phyloP scores from a whole-genome alignment of 2,329 filamentous ascomycete genomes.

The Colletotrichum magnum region DNA sequence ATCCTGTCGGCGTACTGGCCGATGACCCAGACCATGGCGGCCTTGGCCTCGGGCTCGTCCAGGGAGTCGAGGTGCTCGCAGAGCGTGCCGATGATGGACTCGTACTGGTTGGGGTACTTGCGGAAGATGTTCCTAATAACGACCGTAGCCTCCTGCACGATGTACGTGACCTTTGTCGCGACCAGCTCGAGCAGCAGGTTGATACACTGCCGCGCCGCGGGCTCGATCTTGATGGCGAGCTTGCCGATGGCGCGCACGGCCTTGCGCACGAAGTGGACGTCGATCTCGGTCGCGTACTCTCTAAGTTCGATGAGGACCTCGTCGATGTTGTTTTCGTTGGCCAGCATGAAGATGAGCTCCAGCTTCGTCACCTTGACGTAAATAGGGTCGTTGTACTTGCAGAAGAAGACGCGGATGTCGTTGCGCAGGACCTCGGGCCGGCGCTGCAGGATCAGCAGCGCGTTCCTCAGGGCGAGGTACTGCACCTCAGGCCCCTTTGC shows the following conservation, averaged over 20 bases:
- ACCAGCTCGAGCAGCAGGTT: slow-evolving; percentile 93
- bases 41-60: slow-evolving; percentile 97
- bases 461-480: slow-evolving; percentile 94
- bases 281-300: slow-evolving; percentile 98
- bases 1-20: slow-evolving; percentile 98
- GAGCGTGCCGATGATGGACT: slow-evolving; percentile 94
- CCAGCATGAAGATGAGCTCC: slow-evolving; percentile 98
- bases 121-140: slow-evolving; percentile 99
- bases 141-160: slow-evolving; percentile 98
- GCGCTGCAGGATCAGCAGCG: slow-evolving; percentile 91
- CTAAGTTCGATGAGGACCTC: slow-evolving; percentile 94
- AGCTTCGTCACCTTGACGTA: slow-evolving; percentile 99
- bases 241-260: slow-evolving; percentile 98
- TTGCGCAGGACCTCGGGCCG: slow-evolving; percentile 94
- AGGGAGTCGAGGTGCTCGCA: slow-evolving; percentile 97
- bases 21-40: slow-evolving; percentile 99
- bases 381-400: slow-evolving; percentile 99
- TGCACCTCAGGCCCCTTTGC: slow-evolving; percentile 99
- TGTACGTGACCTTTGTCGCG: slow-evolving; percentile 98
- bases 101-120: slow-evolving; percentile 99
- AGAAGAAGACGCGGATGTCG: slow-evolving; percentile 99
- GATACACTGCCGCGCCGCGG: slow-evolving; percentile 91
- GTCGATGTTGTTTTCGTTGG: slow-evolving; percentile 93
- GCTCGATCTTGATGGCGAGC: slow-evolving; percentile 98
- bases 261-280: slow-evolving; percentile 98